Base-by-base conservation (phyloP, 2,329 filamentous ascomycete species). In the Diaporthe caulivora region DNA sequence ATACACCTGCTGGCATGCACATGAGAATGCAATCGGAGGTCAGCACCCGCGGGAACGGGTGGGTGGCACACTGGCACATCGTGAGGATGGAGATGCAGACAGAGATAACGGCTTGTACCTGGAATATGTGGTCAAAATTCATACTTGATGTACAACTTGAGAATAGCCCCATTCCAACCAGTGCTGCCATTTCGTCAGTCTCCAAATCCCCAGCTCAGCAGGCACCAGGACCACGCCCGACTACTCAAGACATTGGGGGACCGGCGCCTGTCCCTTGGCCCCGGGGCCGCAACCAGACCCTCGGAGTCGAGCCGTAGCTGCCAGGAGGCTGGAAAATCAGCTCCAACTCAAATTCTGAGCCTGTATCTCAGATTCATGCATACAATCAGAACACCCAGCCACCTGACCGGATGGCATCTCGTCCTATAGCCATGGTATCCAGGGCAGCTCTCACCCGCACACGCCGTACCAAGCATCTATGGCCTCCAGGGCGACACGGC, bases 321-420 rank as follows among this genome's bases (percentile, higher is more conserved):
- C 37, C n/a, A 4, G 24, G 40, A 10, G 24, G 40, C n/a, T 42
- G 40, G 40, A 21, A 62, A 29, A 42, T 17, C 57, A 18, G 57
- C 57, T 37, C 42, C 57, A 11, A 40, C 57, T 44, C 29, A 24
- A 62, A 62, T 24, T 37, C 40, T 44, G 24, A 62, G 57, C 17
- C 15, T 29, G 13, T 18, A 18, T 2, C 24, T 29, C 57, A 62
- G 37, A 44, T 17, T 62, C 57, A 62, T 62, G 57, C 57, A 62
- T 8, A 26, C 13, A 11, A 44, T 6, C 17, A 62, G 57, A 18
- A 21, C 37, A 10, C 15, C 57, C 24, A 18, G 21, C 24, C n/a
- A 34, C 10, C 37, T 42, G 37, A 42, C 57, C 57, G 57, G 57
- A 60, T 60, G 57, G 10, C 57, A 49, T 49, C 40, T 64, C 42